phyloP scores from a whole-genome alignment of 2,329 filamentous ascomycete species.

The Pyrenophora teres region DNA sequence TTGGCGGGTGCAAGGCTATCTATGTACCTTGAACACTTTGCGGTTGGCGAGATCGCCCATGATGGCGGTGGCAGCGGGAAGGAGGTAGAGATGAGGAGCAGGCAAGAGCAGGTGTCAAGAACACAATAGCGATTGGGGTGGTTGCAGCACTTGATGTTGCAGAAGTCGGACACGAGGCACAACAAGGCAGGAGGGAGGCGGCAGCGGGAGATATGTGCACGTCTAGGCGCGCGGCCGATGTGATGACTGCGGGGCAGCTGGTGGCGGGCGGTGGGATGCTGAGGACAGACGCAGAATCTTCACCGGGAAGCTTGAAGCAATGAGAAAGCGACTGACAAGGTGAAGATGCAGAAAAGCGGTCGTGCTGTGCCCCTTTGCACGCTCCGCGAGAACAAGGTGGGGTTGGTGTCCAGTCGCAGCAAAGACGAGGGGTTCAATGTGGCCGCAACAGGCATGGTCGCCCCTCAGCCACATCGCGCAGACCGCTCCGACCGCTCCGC shows the following conservation, averaged over 20 bases:
- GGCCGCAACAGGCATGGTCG: conserved; percentile 12
- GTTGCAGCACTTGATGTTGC: neutral
- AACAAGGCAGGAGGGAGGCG: conserved; percentile 16
- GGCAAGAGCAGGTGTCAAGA: conserved; percentile 55
- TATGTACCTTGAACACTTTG: conserved; percentile 59
- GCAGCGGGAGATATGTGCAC: conserved; percentile 30
- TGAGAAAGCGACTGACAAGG: conserved; percentile 21
- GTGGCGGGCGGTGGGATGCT: conserved; percentile 16
- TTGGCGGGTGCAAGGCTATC: neutral
- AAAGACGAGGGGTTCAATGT: conserved; percentile 14
- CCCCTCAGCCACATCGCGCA: conserved; percentile 12
- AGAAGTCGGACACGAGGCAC: conserved; percentile 6
- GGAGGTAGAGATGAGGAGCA: neutral
- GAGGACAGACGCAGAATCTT: conserved; percentile 21
- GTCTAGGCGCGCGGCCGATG: conserved; percentile 37
- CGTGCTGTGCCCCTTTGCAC: conserved; percentile 23
- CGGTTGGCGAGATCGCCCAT: conserved; percentile 70
- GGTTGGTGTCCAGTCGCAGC: conserved; percentile 18
- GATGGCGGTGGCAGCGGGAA: conserved; percentile 18
- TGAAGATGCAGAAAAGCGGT: conserved; percentile 25
- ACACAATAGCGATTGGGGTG: neutral
- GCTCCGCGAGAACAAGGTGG: conserved; percentile 19
- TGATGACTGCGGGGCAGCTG: conserved; percentile 26
- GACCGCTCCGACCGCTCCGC: conserved; percentile 23
- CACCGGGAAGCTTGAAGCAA: conserved; percentile 16